phyloP scores from a whole-genome alignment of 2,329 filamentous ascomycete species.

The Alternaria triticina region DNA sequence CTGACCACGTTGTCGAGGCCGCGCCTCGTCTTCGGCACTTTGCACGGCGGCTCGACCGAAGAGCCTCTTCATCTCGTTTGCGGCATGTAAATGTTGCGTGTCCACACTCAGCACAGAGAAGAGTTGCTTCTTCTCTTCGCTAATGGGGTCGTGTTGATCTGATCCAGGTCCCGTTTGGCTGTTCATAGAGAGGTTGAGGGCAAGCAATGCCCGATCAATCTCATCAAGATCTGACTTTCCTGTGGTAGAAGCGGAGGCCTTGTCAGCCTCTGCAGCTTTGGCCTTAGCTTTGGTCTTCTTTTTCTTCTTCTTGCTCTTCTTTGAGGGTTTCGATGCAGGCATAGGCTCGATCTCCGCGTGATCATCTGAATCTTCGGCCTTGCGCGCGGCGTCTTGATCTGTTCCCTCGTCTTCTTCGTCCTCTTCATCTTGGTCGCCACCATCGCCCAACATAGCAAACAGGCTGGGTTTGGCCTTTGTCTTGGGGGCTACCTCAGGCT shows the following conservation, averaged over 20 bases:
- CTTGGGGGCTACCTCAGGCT: constrained; percentile 44
- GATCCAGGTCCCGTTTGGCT: constrained; percentile 22
- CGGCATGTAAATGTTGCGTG: constrained; percentile 77
- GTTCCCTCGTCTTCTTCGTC: constrained; percentile 44
- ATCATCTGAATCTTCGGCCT: constrained; percentile 36
- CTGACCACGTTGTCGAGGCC: constrained; percentile 59
- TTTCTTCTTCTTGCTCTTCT: constrained; percentile 65
- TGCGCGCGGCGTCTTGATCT: constrained; percentile 27
- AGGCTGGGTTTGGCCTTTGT: constrained; percentile 49
- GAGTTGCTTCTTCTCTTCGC: constrained; percentile 56
- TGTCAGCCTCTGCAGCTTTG: constrained; percentile 44
- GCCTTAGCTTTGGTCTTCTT: constrained; percentile 64
- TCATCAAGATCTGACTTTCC: constrained; percentile 60
- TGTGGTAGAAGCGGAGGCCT: constrained; percentile 26
- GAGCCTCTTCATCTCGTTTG: constrained; percentile 86
- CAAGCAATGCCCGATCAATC: constrained; percentile 69
- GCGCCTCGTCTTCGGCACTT: constrained; percentile 59
- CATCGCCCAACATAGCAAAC: constrained; percentile 55
- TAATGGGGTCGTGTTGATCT: constrained; percentile 26
- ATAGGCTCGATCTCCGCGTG: constrained; percentile 25
- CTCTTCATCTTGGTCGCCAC: constrained; percentile 49
- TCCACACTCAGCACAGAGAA: constrained; percentile 65
- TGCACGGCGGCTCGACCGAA: constrained; percentile 72
- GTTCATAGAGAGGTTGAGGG: constrained; percentile 55
- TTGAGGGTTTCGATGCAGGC: constrained; percentile 44